Evolutionary conservation across 345 rosid genomes (phyloP).

Genomic region (Kernera saxatilis): DNA sequence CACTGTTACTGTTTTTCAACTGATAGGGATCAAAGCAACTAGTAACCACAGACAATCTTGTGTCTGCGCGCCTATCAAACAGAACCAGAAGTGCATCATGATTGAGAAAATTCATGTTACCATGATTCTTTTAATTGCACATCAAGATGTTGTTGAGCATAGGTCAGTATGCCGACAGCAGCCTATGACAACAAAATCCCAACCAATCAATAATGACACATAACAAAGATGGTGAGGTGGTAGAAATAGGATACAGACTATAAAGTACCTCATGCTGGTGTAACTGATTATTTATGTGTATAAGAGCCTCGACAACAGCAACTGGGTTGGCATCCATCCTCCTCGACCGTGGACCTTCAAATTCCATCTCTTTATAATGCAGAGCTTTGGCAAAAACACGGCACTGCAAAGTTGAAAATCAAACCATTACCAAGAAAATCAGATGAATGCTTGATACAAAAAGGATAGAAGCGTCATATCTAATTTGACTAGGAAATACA

Average conservation of each 20-base stretch:
- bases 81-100: slow-evolving; percentile 8
- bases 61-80: not conserved
- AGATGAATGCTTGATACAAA: not conserved
- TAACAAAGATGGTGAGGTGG: slow-evolving; percentile 6
- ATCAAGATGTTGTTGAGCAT: slow-evolving; percentile 83
- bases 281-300: slow-evolving; percentile 96
- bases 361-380: slow-evolving; percentile 99
- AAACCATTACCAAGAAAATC: slow-evolving; percentile 2
- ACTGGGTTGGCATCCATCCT: slow-evolving; percentile 96
- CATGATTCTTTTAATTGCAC: slow-evolving; percentile 98
- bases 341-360: slow-evolving; percentile 83
- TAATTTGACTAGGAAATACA: slow-evolving; percentile 9
- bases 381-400: slow-evolving; percentile 98
- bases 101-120: slow-evolving; percentile 37
- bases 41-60: slow-evolving; percentile 5
- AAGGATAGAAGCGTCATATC: slow-evolving; percentile 2
- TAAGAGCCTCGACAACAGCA: slow-evolving; percentile 95
- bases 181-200: slow-evolving; percentile 45
- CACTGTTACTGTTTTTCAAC: slow-evolving; percentile 2
- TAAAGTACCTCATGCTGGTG: slow-evolving; percentile 86
- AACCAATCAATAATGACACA: slow-evolving; percentile 17
- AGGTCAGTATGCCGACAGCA: slow-evolving; percentile 96
- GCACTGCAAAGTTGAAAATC: slow-evolving; percentile 41
- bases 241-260: not conserved
- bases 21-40: slow-evolving; percentile 11